Evolutionary conservation across 1,139 yeast species (phyloP), one percentile per base, ranked within the genome.

Genomic region (Protomyces gravidus): DNA sequence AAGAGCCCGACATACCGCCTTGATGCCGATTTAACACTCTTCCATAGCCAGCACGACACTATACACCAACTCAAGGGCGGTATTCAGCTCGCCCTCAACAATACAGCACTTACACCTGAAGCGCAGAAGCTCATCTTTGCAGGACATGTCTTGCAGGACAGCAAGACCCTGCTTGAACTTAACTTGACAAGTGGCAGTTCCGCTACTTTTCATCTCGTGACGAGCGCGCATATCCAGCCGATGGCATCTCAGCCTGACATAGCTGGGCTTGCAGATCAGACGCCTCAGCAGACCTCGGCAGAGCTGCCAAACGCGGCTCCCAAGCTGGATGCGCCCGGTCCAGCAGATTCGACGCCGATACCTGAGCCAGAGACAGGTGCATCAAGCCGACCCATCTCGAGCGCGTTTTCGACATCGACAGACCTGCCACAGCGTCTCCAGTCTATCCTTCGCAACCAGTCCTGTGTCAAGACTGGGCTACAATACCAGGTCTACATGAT

Each of bases 111-210:
- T 72, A 97, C 97, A 79, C 97, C 97, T 73, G 97, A 90, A 79
- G 97, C 89, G 80, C 97, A 92, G 83, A 88, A 97, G 83, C 86
- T 90, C 76, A 89, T 92, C 88, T 92, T 90, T 77, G 97, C 97
- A 77, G 98, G 98, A 85, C 90, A 89, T 85, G 97, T 90, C 82
- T 87, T 92, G 78, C 97, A 90, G 82, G 97, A 92, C 74, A 97
- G 97, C 74, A 89, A 97, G 85, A 92, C 97, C 70, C 84, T 92
- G 73, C 85, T 96, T 71, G 98, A 92, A 84, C 92, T 92, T 95
- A 90, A 90, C 94, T 92, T 92, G 2, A 17, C 27, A 13, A 17
- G 11, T 32, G 40, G 19, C 21, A 26, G 30, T 23, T 26, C 19
- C 19, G 58, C 58, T 7, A 53, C 58, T 5, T 46, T 53, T 26